Conservation (phyloP, 148 eudicot genomes). For the Chenopodium berlandieri region DNA sequence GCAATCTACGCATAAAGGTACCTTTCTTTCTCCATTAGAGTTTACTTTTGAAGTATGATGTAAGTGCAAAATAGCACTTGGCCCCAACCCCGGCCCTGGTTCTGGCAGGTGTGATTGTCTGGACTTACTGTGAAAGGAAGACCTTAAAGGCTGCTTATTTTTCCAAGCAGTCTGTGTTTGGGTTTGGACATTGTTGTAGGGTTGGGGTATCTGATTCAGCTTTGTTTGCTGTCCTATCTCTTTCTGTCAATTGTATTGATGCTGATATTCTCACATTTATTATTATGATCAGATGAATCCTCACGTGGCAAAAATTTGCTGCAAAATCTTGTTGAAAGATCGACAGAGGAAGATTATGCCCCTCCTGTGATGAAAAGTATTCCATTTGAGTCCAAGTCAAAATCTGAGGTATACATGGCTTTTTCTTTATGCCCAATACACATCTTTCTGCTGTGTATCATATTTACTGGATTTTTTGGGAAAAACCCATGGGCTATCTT, state of each 20-base stretch:
- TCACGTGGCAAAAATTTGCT: too few species aligned
- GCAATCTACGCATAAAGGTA: constrained; percentile 41
- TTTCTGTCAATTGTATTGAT: too few species aligned
- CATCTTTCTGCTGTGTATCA: not conserved
- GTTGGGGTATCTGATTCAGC: too few species aligned
- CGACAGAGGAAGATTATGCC: too few species aligned
- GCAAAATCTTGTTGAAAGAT: too few species aligned
- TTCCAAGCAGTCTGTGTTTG: not conserved
- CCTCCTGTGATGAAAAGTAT: constrained; percentile 30
- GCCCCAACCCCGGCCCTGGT: not conserved
- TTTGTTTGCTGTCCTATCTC: too few species aligned
- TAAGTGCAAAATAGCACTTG: not conserved
- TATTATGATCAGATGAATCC: too few species aligned
- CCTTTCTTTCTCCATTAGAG: constrained; percentile 10
- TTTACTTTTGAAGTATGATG: constrained; percentile 6
- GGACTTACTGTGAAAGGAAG: not conserved
- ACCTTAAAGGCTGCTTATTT: not conserved
- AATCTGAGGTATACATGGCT: constrained; percentile 39
- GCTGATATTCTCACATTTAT: too few species aligned
- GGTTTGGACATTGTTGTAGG: too few species aligned
- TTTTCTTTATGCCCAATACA: not conserved
- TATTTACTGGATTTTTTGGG: not conserved
- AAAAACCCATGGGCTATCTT: not conserved
- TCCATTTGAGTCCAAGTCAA: constrained; percentile 31
- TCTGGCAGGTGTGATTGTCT: not conserved